These are phyloP conservation scores for Blastobotrys ciferrii DNA, from an alignment of 1,139 yeast genomes.

Conservation along the genomic window DNA sequence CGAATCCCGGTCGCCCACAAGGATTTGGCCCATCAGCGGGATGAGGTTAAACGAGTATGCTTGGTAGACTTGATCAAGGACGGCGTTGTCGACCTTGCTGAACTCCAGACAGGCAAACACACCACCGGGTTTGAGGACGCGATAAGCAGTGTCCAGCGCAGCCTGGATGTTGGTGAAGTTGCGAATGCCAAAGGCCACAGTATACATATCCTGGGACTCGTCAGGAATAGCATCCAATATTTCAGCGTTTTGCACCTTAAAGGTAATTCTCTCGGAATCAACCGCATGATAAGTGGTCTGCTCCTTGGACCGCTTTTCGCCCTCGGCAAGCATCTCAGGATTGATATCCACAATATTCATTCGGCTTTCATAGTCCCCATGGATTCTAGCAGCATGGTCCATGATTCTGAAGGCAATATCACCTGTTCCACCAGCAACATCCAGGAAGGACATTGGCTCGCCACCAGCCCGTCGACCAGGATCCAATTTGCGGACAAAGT, in stretches of 20 bases:
- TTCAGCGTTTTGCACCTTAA: slow-evolving; percentile 92
- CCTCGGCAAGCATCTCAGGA: slow-evolving; percentile 93
- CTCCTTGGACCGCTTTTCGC: slow-evolving; percentile 64
- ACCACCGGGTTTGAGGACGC: slow-evolving; percentile 98
- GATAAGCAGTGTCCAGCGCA: slow-evolving; percentile 88
- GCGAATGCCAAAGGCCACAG: slow-evolving; percentile 96
- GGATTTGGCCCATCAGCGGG: slow-evolving; percentile 93
- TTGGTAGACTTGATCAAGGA: slow-evolving; percentile 73
- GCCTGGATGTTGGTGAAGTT: slow-evolving; percentile 93
- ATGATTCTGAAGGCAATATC: slow-evolving; percentile 94
- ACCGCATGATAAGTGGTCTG: slow-evolving; percentile 45
- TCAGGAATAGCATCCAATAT: slow-evolving; percentile 77
- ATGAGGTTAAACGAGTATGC: slow-evolving; percentile 84
- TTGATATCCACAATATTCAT: slow-evolving; percentile 96
- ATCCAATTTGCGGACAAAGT: slow-evolving; percentile 80
- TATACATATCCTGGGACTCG: slow-evolving; percentile 89
- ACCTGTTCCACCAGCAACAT: slow-evolving; percentile 99
- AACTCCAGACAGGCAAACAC: slow-evolving; percentile 95
- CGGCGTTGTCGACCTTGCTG: slow-evolving; percentile 81
- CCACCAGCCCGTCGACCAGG: slow-evolving; percentile 94
- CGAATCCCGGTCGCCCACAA: slow-evolving; percentile 92
- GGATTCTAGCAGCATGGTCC: slow-evolving; percentile 81
- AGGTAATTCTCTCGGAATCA: slow-evolving; percentile 59
- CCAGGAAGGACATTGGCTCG: slow-evolving; percentile 80
- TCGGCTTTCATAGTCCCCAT: slow-evolving; percentile 69